These are phyloP conservation scores for Gracilaria gracilis DNA, from an alignment of 23 red algal species.

Conservation along the genomic window DNA sequence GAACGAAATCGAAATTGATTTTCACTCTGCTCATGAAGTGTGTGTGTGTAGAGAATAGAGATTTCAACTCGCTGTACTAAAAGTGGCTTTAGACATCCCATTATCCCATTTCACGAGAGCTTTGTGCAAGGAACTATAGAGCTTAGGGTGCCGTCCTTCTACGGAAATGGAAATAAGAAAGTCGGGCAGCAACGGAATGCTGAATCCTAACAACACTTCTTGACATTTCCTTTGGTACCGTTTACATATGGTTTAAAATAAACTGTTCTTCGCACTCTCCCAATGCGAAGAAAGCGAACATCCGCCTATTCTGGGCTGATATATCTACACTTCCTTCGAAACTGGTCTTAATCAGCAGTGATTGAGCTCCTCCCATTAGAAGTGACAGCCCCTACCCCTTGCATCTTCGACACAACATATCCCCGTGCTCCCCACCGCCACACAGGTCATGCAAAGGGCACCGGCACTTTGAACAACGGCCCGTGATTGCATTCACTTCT, in stretches of 20 bases:
- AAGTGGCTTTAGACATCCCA: too few relatives aligned
- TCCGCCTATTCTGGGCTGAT: background rate
- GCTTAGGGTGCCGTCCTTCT: background rate
- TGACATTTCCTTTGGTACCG: too few relatives aligned
- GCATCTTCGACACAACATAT: slow-evolving; percentile 19
- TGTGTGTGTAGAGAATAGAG: too few relatives aligned
- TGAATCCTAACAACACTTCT: background rate
- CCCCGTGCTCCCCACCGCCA: slow-evolving; percentile 35
- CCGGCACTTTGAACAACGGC: slow-evolving; percentile 26
- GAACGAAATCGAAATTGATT: too few relatives aligned
- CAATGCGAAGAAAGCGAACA: background rate
- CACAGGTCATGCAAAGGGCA: slow-evolving; percentile 32
- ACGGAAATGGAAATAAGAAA: background rate
- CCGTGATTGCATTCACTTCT: background rate
- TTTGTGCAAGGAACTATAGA: background rate
- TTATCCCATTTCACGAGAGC: too few relatives aligned
- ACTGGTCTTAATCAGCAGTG: background rate
- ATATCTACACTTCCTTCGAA: background rate
- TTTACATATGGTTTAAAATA: background rate
- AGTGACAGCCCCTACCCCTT: background rate
- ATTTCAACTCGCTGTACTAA: too few relatives aligned
- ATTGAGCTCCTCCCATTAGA: background rate
- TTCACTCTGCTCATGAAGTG: too few relatives aligned
- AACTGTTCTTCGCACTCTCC: background rate
- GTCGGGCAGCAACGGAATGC: too few relatives aligned